Conservation (phyloP, 805 yeast genomes). For the Pichia deserticola region DNA sequence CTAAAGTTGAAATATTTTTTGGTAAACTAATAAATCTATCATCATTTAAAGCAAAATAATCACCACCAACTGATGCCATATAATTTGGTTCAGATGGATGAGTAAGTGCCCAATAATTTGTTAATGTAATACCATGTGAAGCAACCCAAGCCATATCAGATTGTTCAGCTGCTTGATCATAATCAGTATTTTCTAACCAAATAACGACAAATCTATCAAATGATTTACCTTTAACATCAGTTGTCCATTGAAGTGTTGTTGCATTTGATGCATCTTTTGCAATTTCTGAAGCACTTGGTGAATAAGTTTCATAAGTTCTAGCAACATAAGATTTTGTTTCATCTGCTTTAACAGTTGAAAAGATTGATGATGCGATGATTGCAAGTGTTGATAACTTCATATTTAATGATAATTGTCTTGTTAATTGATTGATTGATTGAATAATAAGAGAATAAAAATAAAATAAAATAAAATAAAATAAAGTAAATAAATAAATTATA, state of each 20-base stretch:
- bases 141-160: slow-evolving; percentile 37
- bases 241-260: slow-evolving; percentile 23
- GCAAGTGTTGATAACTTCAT: slow-evolving; percentile 8
- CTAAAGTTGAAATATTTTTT: slow-evolving; percentile 38
- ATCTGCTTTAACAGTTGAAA: slow-evolving; percentile 2
- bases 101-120: slow-evolving; percentile 45
- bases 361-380: slow-evolving; percentile 6
- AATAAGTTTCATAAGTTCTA: slow-evolving; percentile 25
- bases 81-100: slow-evolving; percentile 52
- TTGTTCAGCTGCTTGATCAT: slow-evolving; percentile 41
- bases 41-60: slow-evolving; percentile 40
- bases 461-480: neutral
- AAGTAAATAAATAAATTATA: too few relatives aligned
- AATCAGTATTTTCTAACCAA: slow-evolving; percentile 48
- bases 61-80: slow-evolving; percentile 43
- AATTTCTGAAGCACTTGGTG: slow-evolving; percentile 29
- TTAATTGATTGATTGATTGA: neutral
- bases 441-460: neutral
- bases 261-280: slow-evolving; percentile 30
- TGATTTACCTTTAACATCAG: slow-evolving; percentile 32
- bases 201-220: slow-evolving; percentile 36
- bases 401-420: neutral
- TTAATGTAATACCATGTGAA: slow-evolving; percentile 36
- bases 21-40: slow-evolving; percentile 41
- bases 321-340: neutral